phyloP scores from a whole-genome alignment of 176 grass and related monocot genomes.

The Musa beccarii region DNA sequence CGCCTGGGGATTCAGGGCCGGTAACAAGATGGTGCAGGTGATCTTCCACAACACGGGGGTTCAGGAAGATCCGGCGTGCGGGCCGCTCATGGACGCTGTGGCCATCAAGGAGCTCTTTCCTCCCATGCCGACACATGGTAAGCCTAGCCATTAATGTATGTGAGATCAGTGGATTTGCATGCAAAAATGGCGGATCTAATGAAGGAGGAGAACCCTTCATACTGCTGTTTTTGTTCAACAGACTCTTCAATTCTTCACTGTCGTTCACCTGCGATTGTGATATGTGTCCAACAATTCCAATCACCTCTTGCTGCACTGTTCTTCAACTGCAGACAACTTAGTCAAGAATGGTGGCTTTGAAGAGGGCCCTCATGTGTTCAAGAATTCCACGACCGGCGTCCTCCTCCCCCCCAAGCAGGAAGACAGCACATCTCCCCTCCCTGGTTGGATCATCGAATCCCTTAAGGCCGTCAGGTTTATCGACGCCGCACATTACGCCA shows the following conservation, averaged over 20 bases:
- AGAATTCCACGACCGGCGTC: conserved; percentile 45
- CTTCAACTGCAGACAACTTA: conserved; percentile 46
- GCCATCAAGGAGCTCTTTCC: conserved; percentile 86
- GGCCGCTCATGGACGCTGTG: conserved; percentile 76
- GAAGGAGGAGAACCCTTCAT: too few relatives aligned
- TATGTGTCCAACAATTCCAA: too few relatives aligned
- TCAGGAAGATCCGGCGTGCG: conserved; percentile 71
- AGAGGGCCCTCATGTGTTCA: conserved; percentile 47
- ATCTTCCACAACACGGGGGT: conserved; percentile 81
- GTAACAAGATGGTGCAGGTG: conserved; percentile 34
- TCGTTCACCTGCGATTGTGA: too few relatives aligned
- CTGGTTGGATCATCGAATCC: conserved; percentile 95
- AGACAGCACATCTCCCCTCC: conserved; percentile 70
- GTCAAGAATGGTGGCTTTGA: conserved; percentile 71
- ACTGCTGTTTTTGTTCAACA: too few relatives aligned
- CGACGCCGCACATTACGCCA: conserved; percentile 68
- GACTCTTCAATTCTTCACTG: too few relatives aligned
- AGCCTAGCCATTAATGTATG: background rate
- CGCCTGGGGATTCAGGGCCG: conserved; percentile 77
- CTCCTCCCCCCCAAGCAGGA: conserved; percentile 49
- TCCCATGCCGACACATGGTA: conserved; percentile 65
- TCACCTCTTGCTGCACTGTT: background rate
- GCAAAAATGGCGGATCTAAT: too few relatives aligned
- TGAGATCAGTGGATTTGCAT: too few relatives aligned
- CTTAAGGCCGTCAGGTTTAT: conserved; percentile 95